Conservation (phyloP, 2,329 filamentous ascomycete genomes). For the Byssoonygena ceratinophila region DNA sequence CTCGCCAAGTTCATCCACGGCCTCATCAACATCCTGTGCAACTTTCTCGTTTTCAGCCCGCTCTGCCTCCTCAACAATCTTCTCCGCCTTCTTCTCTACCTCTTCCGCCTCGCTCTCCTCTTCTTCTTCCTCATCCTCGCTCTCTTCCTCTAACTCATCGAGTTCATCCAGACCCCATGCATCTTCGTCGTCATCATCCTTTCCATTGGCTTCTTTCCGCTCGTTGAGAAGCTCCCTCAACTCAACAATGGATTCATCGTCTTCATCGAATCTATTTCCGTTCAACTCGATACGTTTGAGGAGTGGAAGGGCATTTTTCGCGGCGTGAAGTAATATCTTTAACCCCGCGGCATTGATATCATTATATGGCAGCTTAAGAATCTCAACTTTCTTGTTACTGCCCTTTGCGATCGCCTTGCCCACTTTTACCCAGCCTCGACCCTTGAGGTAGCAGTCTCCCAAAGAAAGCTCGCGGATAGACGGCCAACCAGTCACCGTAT, state of each 20-base stretch:
- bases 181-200: conserved; percentile 59
- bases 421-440: conserved; percentile 64
- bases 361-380: conserved; percentile 81
- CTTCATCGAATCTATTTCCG: conserved; percentile 87
- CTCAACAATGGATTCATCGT: conserved; percentile 59
- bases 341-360: conserved; percentile 74
- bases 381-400: conserved; percentile 67
- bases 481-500: conserved; percentile 63
- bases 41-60: conserved; percentile 50
- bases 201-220: conserved; percentile 60
- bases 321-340: conserved; percentile 58
- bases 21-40: conserved; percentile 63
- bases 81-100: conserved; percentile 55
- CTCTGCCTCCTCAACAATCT: conserved; percentile 53
- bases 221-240: conserved; percentile 63
- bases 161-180: conserved; percentile 78
- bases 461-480: conserved; percentile 73
- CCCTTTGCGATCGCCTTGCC: conserved; percentile 63
- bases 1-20: conserved; percentile 70
- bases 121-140: conserved; percentile 58
- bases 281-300: conserved; percentile 86
- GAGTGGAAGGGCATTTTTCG: conserved; percentile 57
- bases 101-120: conserved; percentile 60
- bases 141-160: conserved; percentile 69
- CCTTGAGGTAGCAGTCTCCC: conserved; percentile 74